Base-by-base conservation (phyloP, 176 grass and related monocot species). In the Oryza brachyantha region DNA sequence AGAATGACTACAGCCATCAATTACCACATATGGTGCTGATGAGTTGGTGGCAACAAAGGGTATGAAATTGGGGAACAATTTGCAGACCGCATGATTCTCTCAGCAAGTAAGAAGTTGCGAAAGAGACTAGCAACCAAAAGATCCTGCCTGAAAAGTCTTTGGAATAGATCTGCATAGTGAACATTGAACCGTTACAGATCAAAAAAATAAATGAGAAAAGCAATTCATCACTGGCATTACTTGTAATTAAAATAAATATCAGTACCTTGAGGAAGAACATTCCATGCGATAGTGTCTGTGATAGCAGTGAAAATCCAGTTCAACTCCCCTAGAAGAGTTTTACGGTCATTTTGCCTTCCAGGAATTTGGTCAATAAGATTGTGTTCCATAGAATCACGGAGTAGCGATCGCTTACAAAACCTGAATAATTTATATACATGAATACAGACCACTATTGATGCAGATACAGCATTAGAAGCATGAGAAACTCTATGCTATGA, bases 21-120 rank as follows among this genome's bases (percentile, higher is more conserved):
- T 78, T 94, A 98, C 92, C 95, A 94, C 90, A 98, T 94, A 84
- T 98, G 95, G 75, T 98, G 96, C 64, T 94, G 96, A 86, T 98
- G 96, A 50, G 96, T 98, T 7, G 83, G 79, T 36, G 38, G 38
- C 71, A 98, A 79, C 26, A 84, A 50, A 2, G 96, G 96, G 72
- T 90, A 91, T 6, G 92, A 94, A 83, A 98, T 73, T 64, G 92
- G 95, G 66, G 92, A 94, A 74, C 96, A 98, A 67, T 91, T 98
- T 85, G 96, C 96, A 72, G 96, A 87, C 63, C 95, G 71, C 95
- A 94, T 98, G 60, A 98, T 98, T 86, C 92, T 88, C 80, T 98
- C 95, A 86, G 89, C 89, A 84, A 92, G 92, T 77, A 98, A 68
- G 76, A 98, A 98, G 73, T 98, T 98, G 52, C 95, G 87, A 45